Evolutionary conservation across 2,329 filamentous ascomycete species (phyloP).

Genomic region (Phyllosticta citribraziliensis): DNA sequence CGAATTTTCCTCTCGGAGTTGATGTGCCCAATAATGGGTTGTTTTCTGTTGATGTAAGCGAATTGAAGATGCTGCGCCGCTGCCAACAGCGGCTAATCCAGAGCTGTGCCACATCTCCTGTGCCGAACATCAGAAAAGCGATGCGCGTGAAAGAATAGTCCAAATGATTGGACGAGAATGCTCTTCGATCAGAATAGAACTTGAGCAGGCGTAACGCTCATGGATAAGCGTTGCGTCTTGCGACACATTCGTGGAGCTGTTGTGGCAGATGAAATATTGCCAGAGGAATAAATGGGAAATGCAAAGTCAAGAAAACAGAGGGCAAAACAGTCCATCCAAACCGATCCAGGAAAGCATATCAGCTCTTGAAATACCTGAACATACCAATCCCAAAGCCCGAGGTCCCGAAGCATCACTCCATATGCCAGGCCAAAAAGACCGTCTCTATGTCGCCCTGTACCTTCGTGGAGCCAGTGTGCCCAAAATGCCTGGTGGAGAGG

Average conservation of each 20-base stretch:
- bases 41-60: not conserved
- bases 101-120: not conserved
- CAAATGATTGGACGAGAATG: not conserved
- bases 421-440: conserved; percentile 20
- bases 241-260: not conserved
- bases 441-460: conserved; percentile 21
- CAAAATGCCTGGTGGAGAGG: conserved; percentile 18
- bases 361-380: not conserved
- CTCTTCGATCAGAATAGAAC: not conserved
- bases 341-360: not conserved
- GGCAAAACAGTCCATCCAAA: not conserved
- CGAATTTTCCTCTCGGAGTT: too few relatives aligned
- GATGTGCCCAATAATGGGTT: not conserved
- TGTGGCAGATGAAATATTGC: not conserved
- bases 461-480: conserved; percentile 15
- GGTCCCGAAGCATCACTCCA: not conserved
- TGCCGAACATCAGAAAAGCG: not conserved
- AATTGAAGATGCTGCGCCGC: not conserved
- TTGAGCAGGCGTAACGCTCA: not conserved
- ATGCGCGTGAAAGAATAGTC: not conserved
- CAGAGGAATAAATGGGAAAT: not conserved
- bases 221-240: not conserved
- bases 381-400: not conserved
- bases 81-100: not conserved
- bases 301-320: not conserved